phyloP scores from a whole-genome alignment of 2,329 filamentous ascomycete genomes.

The Aureobasidium sp. region DNA sequence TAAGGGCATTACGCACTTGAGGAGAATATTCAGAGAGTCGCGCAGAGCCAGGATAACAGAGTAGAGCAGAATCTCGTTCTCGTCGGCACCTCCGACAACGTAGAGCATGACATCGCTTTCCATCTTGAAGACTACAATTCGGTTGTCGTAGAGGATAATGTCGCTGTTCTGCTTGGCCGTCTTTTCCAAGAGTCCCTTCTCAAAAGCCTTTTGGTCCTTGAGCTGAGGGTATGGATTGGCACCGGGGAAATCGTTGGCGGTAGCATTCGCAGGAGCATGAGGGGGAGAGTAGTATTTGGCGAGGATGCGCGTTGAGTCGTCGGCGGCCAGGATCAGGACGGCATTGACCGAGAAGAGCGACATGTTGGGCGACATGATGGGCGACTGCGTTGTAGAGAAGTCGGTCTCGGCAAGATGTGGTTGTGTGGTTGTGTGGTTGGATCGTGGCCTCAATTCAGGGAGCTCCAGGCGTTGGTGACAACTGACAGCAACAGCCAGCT shows the following conservation, averaged over 20 bases:
- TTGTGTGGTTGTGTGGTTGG: not conserved
- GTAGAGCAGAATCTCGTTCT: conserved; percentile 96
- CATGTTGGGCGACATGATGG: conserved; percentile 44
- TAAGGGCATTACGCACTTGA: conserved; percentile 59
- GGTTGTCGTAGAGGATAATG: conserved; percentile 95
- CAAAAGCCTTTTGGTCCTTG: conserved; percentile 92
- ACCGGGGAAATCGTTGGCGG: conserved; percentile 51
- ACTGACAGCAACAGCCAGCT: not conserved
- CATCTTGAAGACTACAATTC: conserved; percentile 94
- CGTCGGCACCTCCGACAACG: conserved; percentile 80
- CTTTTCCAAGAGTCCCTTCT: conserved; percentile 92
- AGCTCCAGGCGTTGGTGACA: not conserved
- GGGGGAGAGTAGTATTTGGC: conserved; percentile 83
- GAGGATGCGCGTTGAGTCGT: conserved; percentile 86
- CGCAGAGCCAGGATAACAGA: conserved; percentile 82
- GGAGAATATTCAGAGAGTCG: conserved; percentile 80
- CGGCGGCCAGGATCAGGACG: conserved; percentile 51
- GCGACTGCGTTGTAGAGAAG: not conserved
- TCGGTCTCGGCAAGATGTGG: not conserved
- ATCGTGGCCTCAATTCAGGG: conserved; percentile 11
- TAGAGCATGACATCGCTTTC: conserved; percentile 97
- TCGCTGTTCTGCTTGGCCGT: conserved; percentile 92
- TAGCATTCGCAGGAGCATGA: conserved; percentile 53
- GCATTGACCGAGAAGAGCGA: conserved; percentile 48
- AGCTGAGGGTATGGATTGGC: conserved; percentile 76